Percentiles rank a stretch among this genome's conserved stretches.
Evolutionary conservation across 345 rosid species (phyloP).

Genomic region (Pugionium cornutum): DNA sequence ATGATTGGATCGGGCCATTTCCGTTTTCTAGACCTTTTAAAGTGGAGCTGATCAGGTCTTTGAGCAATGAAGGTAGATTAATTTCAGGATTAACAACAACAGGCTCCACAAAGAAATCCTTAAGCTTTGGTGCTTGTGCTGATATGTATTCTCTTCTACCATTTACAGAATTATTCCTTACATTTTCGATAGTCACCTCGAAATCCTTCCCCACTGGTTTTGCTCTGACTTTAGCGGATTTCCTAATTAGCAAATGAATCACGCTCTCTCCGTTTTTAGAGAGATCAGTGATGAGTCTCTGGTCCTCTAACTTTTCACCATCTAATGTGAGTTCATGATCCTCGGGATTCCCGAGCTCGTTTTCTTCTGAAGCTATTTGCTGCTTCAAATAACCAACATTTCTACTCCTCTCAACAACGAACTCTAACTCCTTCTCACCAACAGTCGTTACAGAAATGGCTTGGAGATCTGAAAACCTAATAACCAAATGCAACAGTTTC

Average conservation of each 20-base stretch:
- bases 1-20: slow-evolving; percentile 59
- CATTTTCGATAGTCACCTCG: slow-evolving; percentile 55
- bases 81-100: slow-evolving; percentile 44
- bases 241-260: slow-evolving; percentile 59
- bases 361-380: slow-evolving; percentile 59
- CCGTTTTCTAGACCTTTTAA: slow-evolving; percentile 65
- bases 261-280: slow-evolving; percentile 54
- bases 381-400: slow-evolving; percentile 79
- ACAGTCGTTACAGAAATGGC: slow-evolving; percentile 61
- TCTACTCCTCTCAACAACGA: slow-evolving; percentile 61
- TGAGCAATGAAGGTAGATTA: slow-evolving; percentile 46
- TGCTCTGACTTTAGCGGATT: slow-evolving; percentile 59
- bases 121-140: slow-evolving; percentile 32
- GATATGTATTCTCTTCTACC: slow-evolving; percentile 33
- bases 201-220: slow-evolving; percentile 54
- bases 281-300: slow-evolving; percentile 64
- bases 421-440: slow-evolving; percentile 63
- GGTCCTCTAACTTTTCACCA: slow-evolving; percentile 84
- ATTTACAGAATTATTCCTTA: slow-evolving; percentile 32
- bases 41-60: slow-evolving; percentile 62
- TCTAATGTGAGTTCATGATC: slow-evolving; percentile 66
- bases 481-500: slow-evolving; percentile 64
- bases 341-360: slow-evolving; percentile 43
- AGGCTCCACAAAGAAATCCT: slow-evolving; percentile 64
- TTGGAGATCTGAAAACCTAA: slow-evolving; percentile 66